Conservation (phyloP, 1,284 basidiomycete genomes). For the Rhodotorula sp. region DNA sequence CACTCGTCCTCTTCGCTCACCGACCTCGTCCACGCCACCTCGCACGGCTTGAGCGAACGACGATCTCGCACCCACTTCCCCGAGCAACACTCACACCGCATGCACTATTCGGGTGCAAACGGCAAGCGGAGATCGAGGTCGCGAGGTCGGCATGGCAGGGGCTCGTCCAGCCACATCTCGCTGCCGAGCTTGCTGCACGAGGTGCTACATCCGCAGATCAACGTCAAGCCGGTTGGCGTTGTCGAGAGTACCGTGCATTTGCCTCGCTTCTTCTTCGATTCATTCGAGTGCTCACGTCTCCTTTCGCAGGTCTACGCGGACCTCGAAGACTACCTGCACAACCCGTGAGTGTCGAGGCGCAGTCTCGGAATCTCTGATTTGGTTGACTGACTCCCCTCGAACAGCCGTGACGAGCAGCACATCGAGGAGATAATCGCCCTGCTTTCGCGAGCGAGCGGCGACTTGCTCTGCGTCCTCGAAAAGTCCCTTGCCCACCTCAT, state of each 20-base stretch:
- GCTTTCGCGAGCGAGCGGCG: slow-evolving; percentile 60
- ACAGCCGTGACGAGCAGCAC: slow-evolving; percentile 52
- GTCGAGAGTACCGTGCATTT: slow-evolving; percentile 67
- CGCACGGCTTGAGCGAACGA: background rate
- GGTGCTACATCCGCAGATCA: slow-evolving; percentile 35
- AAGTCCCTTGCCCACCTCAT: slow-evolving; percentile 45
- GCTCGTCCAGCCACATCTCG: slow-evolving; percentile 22
- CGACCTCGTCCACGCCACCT: slow-evolving; percentile 11
- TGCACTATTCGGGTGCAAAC: background rate
- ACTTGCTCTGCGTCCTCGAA: slow-evolving; percentile 58
- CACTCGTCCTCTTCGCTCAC: slow-evolving; percentile 18
- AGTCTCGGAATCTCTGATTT: background rate
- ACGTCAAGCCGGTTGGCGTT: slow-evolving; percentile 63
- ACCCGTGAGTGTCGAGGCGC: background rate
- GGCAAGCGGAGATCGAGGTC: slow-evolving; percentile 10
- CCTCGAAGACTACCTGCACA: slow-evolving; percentile 59
- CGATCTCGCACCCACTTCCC: background rate
- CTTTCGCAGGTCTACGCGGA: slow-evolving; percentile 59
- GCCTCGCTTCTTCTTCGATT: too few relatives aligned
- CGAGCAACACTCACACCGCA: background rate
- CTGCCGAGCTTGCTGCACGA: slow-evolving; percentile 35
- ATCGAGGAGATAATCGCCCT: slow-evolving; percentile 58
- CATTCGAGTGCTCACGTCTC: background rate
- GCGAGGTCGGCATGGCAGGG: slow-evolving; percentile 18
- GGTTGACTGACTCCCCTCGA: background rate